phyloP scores from a whole-genome alignment of 768 basidiomycete species.

The Boletus reticuloceps region DNA sequence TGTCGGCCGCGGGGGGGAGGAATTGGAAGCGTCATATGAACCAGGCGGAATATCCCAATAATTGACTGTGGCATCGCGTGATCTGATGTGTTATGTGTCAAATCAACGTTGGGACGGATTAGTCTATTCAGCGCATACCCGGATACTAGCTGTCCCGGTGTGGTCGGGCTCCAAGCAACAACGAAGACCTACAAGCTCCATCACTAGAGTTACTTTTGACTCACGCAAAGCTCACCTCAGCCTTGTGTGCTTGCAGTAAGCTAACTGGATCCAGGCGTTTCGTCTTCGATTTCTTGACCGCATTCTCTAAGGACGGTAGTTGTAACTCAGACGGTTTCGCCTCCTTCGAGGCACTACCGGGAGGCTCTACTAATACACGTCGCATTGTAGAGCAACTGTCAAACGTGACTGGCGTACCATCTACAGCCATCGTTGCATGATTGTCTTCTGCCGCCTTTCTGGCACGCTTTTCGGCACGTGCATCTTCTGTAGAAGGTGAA shows the following conservation, averaged over 20 bases:
- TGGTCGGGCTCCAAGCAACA: constrained; percentile 73
- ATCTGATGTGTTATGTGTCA: constrained; percentile 38
- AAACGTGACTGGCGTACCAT: constrained; percentile 31
- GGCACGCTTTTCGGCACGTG: constrained; percentile 62
- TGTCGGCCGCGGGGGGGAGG: constrained; percentile 33
- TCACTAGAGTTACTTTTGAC: constrained; percentile 8
- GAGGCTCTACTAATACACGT: constrained; percentile 13
- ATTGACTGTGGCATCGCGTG: constrained; percentile 73
- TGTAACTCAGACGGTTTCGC: constrained; percentile 18
- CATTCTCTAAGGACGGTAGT: constrained; percentile 16
- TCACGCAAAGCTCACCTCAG: constrained; percentile 45
- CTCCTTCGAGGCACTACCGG: constrained; percentile 17
- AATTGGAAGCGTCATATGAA: constrained; percentile 17
- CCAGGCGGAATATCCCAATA: constrained; percentile 64
- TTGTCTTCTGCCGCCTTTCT: constrained; percentile 48
- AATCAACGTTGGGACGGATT: background rate
- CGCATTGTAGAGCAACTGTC: constrained; percentile 25
- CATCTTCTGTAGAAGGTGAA: constrained; percentile 42
- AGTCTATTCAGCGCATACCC: constrained; percentile 48
- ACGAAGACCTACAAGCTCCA: constrained; percentile 65
- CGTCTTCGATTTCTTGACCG: constrained; percentile 34
- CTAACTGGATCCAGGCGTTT: constrained; percentile 42
- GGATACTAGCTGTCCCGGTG: constrained; percentile 60
- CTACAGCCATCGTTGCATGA: constrained; percentile 37
- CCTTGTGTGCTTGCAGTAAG: constrained; percentile 55